Percentiles rank a stretch among this genome's conserved stretches.
Conservation (phyloP, 352 stramenopile genomes). For the Globisporangium viniferum region DNA sequence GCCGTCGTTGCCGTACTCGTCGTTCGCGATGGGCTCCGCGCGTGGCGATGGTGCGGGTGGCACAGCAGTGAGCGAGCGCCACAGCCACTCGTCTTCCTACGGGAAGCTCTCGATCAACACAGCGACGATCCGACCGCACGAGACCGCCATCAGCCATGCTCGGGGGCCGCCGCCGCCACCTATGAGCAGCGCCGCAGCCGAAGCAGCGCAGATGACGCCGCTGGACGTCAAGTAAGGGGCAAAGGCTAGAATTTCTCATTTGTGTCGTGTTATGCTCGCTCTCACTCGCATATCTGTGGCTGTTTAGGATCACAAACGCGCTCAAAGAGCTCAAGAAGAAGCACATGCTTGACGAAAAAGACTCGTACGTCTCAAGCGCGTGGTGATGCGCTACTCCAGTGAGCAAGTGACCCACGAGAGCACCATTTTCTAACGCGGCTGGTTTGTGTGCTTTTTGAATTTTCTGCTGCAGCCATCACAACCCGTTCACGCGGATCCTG, state of each 20-base stretch:
- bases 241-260: not conserved
- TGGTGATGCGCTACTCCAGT: not conserved
- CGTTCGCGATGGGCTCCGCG: constrained; percentile 4
- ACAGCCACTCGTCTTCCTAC: constrained; percentile 10
- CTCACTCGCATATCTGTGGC: not conserved
- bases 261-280: not conserved
- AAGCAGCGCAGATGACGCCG: constrained; percentile 25
- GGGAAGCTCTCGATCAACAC: constrained; percentile 31
- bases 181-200: not conserved
- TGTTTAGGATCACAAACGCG: constrained; percentile 69
- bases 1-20: constrained; percentile 15
- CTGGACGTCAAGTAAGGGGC: constrained; percentile 68
- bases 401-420: not conserved
- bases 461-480: constrained; percentile 20
- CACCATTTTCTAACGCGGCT: not conserved
- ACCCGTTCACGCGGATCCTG: constrained; percentile 76
- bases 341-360: constrained; percentile 39
- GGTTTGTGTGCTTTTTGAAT: not conserved
- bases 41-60: not conserved
- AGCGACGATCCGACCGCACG: constrained; percentile 53
- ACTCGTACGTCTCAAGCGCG: constrained; percentile 30
- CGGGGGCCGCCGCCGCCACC: not conserved
- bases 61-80: not conserved
- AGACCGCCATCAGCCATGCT: constrained; percentile 8
- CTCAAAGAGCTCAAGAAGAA: constrained; percentile 74